These are phyloP conservation scores for Leishmania lainsoni DNA, from an alignment of 208 protist species.

Conservation along the genomic window DNA sequence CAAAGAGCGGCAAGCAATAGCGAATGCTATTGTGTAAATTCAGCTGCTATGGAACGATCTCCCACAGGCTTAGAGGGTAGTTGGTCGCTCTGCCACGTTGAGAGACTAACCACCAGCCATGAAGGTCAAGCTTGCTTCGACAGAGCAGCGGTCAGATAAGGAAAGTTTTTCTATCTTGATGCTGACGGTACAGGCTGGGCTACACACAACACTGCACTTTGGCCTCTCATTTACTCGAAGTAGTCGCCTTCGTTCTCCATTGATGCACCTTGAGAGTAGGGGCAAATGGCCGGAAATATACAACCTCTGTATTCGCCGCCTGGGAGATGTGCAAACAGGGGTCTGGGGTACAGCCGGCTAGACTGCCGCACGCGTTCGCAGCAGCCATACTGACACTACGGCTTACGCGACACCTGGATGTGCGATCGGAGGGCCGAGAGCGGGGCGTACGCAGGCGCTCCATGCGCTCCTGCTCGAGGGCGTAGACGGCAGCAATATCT, in stretches of 20 bases:
- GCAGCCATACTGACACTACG: not conserved
- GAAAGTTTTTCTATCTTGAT: no score
- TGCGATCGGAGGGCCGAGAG: not conserved
- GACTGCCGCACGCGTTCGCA: not conserved
- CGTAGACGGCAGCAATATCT: conserved; percentile 51
- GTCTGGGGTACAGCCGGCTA: no score
- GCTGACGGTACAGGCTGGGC: not conserved
- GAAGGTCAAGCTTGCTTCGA: not conserved
- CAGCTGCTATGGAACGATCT: not conserved
- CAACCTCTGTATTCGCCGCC: not conserved
- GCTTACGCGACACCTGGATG: not conserved
- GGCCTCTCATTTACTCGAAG: not conserved
- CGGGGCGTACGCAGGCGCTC: not conserved
- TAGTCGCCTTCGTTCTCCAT: not conserved
- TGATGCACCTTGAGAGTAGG: not conserved
- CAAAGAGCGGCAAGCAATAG: not conserved
- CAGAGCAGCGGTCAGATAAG: no score
- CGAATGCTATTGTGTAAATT: not conserved
- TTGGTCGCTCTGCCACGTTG: not conserved
- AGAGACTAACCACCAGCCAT: not conserved
- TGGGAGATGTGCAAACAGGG: not conserved
- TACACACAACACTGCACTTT: not conserved
- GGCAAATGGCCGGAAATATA: not conserved
- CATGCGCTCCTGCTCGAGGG: conserved; percentile 54
- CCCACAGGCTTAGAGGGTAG: not conserved